Base-by-base conservation (phyloP, 805 yeast genomes). In the Candida ascalaphidarum region DNA sequence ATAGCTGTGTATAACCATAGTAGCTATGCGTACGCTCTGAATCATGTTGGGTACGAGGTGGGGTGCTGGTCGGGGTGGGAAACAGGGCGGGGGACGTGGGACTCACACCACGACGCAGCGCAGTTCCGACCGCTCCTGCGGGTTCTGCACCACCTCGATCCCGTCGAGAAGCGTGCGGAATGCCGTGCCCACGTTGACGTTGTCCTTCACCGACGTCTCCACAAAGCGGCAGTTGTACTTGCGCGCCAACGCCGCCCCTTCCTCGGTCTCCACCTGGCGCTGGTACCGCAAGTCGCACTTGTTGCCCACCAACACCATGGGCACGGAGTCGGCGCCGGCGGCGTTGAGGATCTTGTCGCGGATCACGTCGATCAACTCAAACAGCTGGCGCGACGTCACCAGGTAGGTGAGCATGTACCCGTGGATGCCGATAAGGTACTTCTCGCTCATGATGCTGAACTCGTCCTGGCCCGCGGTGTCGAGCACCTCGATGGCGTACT, bases 391-490 rank as follows among this genome's bases (percentile, higher is more conserved):
- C 25, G 86, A 79, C 17, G 83, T 76, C 30, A 86, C 86, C 27
- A 89, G 80, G 56, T 83, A 86, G 25, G 84, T 82, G 23, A 88
- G 56, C 24, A 86, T 60, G 47, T 81, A 81, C 1, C 95, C 96
- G 45, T 83, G 92, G 19, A 81, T 75, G 11, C 88, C 92, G 26
- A 81, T 78, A 27, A 83, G 58, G 31, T 81, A 78, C 41, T 81
- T 81, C 52, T 81, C 84, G 43, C 76, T 81, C 55, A 86, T 70
- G 38, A 82, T 74, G 27, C 84, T 72, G 49, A 78, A 82, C 59
- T 85, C 95, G 53, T 85, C 95, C 59, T 84, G 94, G 6, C 96
- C 96, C 1, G 95, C 95, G 0, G 96, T 86, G 48, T 86, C 96
- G 35, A 85, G 61, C 30, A 86, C 81, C 50, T 85, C 95, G 15